These are phyloP conservation scores for Lithospermum erythrorhizon DNA, from an alignment of 257 asterid species.

Conservation along the genomic window DNA sequence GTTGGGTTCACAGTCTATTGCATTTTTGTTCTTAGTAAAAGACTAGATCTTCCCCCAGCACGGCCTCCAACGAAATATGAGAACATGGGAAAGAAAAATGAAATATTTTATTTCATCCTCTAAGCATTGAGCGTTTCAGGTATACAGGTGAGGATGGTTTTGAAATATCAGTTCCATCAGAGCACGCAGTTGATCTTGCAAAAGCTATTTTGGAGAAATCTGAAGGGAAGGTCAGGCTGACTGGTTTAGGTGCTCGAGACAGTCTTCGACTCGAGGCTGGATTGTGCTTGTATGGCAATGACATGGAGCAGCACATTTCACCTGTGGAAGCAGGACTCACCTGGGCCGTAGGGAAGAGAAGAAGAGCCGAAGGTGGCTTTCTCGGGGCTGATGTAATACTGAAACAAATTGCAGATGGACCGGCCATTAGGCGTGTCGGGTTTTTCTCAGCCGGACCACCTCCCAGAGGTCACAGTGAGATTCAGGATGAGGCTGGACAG, in stretches of 20 bases:
- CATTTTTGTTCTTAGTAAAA: too few relatives aligned
- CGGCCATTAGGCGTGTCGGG: conserved; percentile 75
- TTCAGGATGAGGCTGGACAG: conserved; percentile 67
- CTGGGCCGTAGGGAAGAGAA: conserved; percentile 96
- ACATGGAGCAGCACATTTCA: conserved; percentile 92
- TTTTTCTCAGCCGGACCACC: conserved; percentile 83
- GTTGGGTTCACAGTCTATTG: too few relatives aligned
- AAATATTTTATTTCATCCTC: not conserved
- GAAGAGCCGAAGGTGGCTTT: conserved; percentile 95
- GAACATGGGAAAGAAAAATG: too few relatives aligned
- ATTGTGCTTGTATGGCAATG: conserved; percentile 85
- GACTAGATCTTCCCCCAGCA: too few relatives aligned
- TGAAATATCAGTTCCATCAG: conserved; percentile 91
- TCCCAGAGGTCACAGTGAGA: conserved; percentile 85
- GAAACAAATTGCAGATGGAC: conserved; percentile 72
- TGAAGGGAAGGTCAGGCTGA: conserved; percentile 69
- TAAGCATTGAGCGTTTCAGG: conserved; percentile 27
- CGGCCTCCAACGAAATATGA: too few relatives aligned
- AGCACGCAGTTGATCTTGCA: conserved; percentile 80
- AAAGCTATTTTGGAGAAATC: conserved; percentile 91
- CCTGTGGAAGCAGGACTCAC: conserved; percentile 95
- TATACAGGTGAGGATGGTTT: conserved; percentile 99
- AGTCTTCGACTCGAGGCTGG: conserved; percentile 98
- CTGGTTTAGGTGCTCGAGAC: conserved; percentile 94
- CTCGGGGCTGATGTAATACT: conserved; percentile 87